Evolutionary conservation across 2,329 filamentous ascomycete genomes (phyloP).

Genomic region (Cordyceps cicadae): DNA sequence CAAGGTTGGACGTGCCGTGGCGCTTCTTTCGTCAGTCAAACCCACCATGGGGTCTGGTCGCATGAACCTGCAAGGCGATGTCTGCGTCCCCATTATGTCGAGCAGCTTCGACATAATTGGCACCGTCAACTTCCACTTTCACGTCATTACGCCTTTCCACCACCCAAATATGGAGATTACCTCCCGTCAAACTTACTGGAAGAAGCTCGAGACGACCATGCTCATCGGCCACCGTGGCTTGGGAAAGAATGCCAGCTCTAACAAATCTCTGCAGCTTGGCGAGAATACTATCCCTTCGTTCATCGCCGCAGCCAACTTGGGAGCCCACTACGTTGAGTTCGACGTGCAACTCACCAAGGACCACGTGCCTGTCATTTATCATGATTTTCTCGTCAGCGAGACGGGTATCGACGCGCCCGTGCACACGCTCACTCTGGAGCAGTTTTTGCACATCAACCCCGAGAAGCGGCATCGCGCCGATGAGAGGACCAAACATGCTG

Average conservation of each 20-base stretch:
- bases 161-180: conserved; percentile 92
- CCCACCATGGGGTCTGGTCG: conserved; percentile 74
- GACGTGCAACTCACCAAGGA: conserved; percentile 99
- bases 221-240: conserved; percentile 64
- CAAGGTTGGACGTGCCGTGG: conserved; percentile 82
- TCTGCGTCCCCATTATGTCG: conserved; percentile 84
- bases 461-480: conserved; percentile 35
- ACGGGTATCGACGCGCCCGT: conserved; percentile 96
- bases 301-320: conserved; percentile 89
- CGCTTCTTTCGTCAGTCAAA: conserved; percentile 77
- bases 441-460: conserved; percentile 81
- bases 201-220: conserved; percentile 82
- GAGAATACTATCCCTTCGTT: conserved; percentile 96
- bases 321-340: conserved; percentile 66
- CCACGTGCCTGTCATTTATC: conserved; percentile 95
- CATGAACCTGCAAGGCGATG: conserved; percentile 87
- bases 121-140: conserved; percentile 91
- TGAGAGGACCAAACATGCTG: conserved; percentile 16
- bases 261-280: conserved; percentile 83
- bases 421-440: conserved; percentile 87
- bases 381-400: conserved; percentile 96
- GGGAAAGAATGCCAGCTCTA: conserved; percentile 80
- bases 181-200: conserved; percentile 92
- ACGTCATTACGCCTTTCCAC: conserved; percentile 87
- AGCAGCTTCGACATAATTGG: conserved; percentile 85